Conservation (phyloP, 768 basidiomycete species). For the Boletus sp. region DNA sequence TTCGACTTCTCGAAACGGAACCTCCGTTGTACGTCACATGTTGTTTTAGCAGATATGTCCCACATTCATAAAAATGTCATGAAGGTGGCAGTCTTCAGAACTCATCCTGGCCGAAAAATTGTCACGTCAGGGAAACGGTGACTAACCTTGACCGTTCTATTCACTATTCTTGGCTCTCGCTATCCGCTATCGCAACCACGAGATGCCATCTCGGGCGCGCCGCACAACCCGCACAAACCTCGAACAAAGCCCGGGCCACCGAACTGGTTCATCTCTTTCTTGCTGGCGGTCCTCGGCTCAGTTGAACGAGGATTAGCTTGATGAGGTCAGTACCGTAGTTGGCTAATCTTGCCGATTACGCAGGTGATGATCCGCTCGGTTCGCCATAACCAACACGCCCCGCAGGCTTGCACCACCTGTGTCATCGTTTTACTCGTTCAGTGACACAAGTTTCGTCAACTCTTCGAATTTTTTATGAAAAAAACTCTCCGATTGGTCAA, state of each 20-base stretch:
- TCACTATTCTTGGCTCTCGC: neutral
- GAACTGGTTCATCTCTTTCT: constrained; percentile 7
- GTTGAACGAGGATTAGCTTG: neutral
- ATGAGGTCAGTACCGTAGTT: constrained; percentile 9
- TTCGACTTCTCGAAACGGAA: constrained; percentile 5
- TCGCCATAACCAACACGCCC: neutral
- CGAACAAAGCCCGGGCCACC: neutral
- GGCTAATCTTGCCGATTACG: constrained; percentile 10
- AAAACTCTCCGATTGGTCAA: constrained; percentile 1
- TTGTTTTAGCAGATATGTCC: neutral
- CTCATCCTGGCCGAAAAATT: neutral
- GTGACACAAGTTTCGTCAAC: neutral
- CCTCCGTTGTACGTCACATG: constrained; percentile 9
- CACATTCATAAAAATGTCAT: constrained; percentile 3
- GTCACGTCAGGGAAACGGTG: neutral
- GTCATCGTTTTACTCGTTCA: neutral
- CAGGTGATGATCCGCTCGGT: neutral
- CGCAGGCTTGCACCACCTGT: neutral
- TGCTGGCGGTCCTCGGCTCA: neutral
- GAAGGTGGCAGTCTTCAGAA: neutral
- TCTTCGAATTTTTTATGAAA: constrained; percentile 3
- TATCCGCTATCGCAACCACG: neutral
- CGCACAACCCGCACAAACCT: neutral
- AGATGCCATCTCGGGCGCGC: neutral
- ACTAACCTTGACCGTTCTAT: neutral